Conservation (phyloP, 2,329 filamentous ascomycete genomes). For the Penicillium sp. region DNA sequence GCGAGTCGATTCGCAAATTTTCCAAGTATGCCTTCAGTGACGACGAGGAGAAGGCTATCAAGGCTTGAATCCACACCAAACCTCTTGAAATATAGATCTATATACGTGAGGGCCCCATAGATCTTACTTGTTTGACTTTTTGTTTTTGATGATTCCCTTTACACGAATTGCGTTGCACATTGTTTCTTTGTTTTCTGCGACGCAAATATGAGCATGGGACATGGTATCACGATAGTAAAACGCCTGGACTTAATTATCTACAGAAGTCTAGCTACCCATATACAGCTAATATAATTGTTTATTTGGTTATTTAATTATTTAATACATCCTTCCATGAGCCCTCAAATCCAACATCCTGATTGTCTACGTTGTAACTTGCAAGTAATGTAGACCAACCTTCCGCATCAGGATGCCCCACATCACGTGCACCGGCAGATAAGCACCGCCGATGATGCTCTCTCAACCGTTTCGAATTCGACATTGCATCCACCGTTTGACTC, state of each 20-base stretch:
- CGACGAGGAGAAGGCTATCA: slow-evolving; percentile 49
- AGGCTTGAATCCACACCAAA: slow-evolving; percentile 9
- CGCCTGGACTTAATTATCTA: not conserved
- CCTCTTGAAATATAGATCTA: no score
- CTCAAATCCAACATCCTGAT: not conserved
- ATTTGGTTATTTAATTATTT: not conserved
- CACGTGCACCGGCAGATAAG: slow-evolving; percentile 21
- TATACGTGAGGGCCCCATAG: no score
- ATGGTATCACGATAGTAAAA: not conserved
- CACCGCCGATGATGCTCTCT: slow-evolving; percentile 11
- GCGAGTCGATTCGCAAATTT: slow-evolving; percentile 66
- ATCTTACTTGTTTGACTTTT: no score
- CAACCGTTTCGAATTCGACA: slow-evolving; percentile 13
- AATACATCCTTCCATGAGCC: not conserved
- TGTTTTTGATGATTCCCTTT: not conserved
- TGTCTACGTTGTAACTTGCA: not conserved
- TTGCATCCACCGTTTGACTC: slow-evolving; percentile 6
- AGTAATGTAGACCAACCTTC: not conserved
- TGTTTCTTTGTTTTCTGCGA: not conserved
- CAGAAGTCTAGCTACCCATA: not conserved
- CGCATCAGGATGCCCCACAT: slow-evolving; percentile 22
- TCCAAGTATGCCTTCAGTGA: slow-evolving; percentile 72
- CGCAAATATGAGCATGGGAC: not conserved
- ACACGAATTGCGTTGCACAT: not conserved
- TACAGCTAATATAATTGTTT: not conserved